These are phyloP conservation scores for Leccinum variicolor DNA, from an alignment of 768 basidiomycete species.

Conservation along the genomic window DNA sequence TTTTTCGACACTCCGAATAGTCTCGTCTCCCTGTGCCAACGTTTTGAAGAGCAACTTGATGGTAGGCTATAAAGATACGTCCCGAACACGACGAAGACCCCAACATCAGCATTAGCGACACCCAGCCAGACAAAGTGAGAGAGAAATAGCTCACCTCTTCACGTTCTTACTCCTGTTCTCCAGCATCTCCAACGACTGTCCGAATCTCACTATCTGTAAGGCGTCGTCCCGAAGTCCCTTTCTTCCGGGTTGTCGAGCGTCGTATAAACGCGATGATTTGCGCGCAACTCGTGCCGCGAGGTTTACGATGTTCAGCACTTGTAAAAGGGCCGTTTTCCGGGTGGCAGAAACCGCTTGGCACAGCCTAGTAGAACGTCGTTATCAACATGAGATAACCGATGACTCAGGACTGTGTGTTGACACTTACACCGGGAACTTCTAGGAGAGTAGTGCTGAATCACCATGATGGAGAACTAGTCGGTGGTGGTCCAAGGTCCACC, in stretches of 20 bases:
- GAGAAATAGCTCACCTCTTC: conserved; percentile 28
- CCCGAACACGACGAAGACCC: neutral
- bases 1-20: neutral
- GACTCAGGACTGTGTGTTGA: neutral
- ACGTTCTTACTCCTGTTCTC: conserved; percentile 18
- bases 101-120: neutral
- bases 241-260: conserved; percentile 9
- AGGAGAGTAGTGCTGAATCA: conserved; percentile 28
- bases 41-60: conserved; percentile 33
- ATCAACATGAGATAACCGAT: neutral
- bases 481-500: conserved; percentile 41
- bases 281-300: conserved; percentile 32
- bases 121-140: no score
- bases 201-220: conserved; percentile 32
- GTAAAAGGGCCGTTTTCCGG: conserved; percentile 25
- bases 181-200: conserved; percentile 29
- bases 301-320: conserved; percentile 38
- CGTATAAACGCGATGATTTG: conserved; percentile 27
- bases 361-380: conserved; percentile 25
- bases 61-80: conserved; percentile 24
- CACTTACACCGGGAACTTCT: conserved; percentile 32
- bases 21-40: conserved; percentile 17
- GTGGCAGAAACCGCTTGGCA: conserved; percentile 35
- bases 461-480: conserved; percentile 47
- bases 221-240: neutral